Evolutionary conservation across 768 basidiomycete species (phyloP).

Genomic region (Lactarius sp.): DNA sequence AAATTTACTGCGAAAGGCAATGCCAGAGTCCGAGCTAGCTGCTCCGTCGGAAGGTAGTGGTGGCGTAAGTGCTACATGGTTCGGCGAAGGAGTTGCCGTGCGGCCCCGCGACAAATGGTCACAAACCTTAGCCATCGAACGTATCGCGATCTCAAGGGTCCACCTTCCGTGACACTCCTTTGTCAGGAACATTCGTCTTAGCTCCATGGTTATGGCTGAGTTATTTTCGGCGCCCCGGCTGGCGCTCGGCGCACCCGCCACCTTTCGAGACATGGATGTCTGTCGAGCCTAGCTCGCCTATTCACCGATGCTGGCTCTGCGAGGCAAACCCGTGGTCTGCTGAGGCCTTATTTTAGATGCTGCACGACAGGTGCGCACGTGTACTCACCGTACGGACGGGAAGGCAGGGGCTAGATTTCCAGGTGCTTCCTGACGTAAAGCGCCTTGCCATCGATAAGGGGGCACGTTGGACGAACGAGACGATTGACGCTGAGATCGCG

Average conservation of each 20-base stretch:
- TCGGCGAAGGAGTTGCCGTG: neutral
- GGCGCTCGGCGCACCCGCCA: neutral
- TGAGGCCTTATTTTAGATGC: neutral
- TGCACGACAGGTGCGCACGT: neutral
- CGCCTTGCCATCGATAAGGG: constrained; percentile 4
- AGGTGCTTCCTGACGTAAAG: neutral
- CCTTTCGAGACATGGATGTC: neutral
- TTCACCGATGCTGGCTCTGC: neutral
- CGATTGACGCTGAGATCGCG: neutral
- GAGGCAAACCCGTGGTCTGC: neutral
- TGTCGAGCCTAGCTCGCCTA: neutral
- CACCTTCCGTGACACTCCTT: neutral
- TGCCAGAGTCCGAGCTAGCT: neutral
- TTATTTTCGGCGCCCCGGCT: neutral
- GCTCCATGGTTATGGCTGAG: neutral
- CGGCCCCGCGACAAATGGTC: neutral
- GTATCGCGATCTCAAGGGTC: neutral
- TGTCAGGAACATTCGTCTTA: neutral
- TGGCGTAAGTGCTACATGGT: neutral
- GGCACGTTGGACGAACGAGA: neutral
- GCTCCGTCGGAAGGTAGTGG: neutral
- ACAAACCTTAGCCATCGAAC: neutral
- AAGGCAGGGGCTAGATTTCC: neutral
- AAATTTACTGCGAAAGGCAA: neutral
- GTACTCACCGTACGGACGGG: neutral